phyloP scores from a whole-genome alignment of 768 basidiomycete genomes.

The Rubroboletus pulcherrimus region DNA sequence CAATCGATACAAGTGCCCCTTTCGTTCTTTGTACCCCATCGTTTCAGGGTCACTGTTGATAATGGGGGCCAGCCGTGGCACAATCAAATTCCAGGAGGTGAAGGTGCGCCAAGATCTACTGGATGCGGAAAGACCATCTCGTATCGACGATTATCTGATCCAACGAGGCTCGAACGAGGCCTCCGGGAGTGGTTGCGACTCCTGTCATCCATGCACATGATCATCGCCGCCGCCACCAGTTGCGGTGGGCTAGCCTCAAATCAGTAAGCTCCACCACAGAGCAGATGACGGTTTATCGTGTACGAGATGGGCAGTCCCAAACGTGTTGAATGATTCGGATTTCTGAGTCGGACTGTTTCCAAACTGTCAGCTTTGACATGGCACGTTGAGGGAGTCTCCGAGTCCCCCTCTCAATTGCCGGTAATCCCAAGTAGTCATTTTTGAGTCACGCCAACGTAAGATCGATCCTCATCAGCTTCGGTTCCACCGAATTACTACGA shows the following conservation, averaged over 20 bases:
- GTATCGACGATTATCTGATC: constrained; percentile 26
- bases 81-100: neutral
- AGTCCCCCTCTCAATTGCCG: neutral
- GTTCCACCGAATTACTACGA: constrained; percentile 18
- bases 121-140: constrained; percentile 10
- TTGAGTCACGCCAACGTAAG: neutral
- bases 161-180: constrained; percentile 12
- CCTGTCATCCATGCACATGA: too few species aligned
- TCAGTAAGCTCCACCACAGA: neutral
- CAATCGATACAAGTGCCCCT: constrained; percentile 6
- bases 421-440: neutral
- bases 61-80: neutral
- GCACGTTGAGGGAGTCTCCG: neutral
- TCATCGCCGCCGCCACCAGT: neutral
- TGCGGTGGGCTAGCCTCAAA: neutral
- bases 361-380: neutral
- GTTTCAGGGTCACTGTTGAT: neutral
- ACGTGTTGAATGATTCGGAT: neutral
- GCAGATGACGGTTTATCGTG: neutral
- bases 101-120: constrained; percentile 1
- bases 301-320: neutral
- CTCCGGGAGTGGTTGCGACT: neutral
- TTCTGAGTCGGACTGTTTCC: neutral
- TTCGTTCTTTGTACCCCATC: constrained; percentile 1
- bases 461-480: neutral